phyloP scores from a whole-genome alignment of 106 monocot genomes.

The Dendrobium catenatum region DNA sequence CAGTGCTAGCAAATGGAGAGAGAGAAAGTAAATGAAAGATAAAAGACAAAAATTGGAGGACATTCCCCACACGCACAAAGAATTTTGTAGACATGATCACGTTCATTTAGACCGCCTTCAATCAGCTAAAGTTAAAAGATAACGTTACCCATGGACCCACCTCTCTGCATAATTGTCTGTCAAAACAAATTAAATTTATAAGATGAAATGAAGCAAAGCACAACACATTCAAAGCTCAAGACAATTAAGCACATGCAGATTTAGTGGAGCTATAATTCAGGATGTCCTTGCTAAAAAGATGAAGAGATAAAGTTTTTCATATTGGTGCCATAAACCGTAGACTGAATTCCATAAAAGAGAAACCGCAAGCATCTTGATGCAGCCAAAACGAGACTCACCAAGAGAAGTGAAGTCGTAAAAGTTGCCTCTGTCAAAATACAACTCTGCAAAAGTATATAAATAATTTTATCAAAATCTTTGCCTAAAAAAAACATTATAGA shows the following conservation, averaged over 20 bases:
- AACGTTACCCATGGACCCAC: no score
- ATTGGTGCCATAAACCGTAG: not conserved
- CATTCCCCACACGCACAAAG: not conserved
- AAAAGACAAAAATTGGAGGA: not conserved
- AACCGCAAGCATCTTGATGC: not conserved
- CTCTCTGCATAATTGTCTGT: no score
- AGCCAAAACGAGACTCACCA: conserved; percentile 38
- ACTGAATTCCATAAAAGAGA: not conserved
- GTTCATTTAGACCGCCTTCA: no score
- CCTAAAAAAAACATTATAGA: not conserved
- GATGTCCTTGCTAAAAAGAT: not conserved
- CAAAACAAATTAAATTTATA: no score
- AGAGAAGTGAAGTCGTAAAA: conserved; percentile 98
- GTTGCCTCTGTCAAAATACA: conserved; percentile 85
- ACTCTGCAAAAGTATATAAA: conserved; percentile 48
- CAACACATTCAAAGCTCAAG: no score
- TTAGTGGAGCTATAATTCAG: no score
- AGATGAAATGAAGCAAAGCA: no score
- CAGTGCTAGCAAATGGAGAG: not conserved
- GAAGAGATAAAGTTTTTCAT: not conserved
- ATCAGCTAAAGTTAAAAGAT: no score
- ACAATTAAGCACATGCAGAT: no score
- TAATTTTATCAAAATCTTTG: not conserved
- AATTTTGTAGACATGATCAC: no score
- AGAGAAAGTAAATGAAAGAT: not conserved